phyloP scores from a whole-genome alignment of 1,284 basidiomycete genomes.

The Cronartium ribicola region DNA sequence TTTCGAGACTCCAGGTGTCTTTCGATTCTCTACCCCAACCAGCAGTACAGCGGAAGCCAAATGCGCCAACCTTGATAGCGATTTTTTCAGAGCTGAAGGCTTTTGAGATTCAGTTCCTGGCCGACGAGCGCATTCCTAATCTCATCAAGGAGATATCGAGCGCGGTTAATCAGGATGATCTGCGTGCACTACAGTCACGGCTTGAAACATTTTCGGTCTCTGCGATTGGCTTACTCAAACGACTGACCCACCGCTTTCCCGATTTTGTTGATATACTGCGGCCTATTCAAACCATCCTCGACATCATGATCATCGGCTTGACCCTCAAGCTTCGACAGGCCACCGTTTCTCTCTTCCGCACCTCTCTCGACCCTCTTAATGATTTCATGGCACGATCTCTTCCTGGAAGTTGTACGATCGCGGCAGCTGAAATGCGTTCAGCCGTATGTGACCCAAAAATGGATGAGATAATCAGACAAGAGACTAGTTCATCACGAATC shows the following conservation, averaged over 20 bases:
- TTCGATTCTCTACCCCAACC: conserved; percentile 28
- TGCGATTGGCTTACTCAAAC: conserved; percentile 22
- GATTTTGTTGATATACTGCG: conserved; percentile 29
- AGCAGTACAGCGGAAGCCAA: conserved; percentile 20
- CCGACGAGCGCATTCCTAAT: conserved; percentile 14
- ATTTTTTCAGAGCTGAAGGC: conserved; percentile 36
- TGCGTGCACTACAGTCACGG: conserved; percentile 16
- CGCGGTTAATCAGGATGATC: neutral
- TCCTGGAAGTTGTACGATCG: conserved; percentile 9
- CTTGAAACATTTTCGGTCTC: conserved; percentile 34
- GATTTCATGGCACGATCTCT: conserved; percentile 10
- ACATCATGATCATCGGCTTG: conserved; percentile 23
- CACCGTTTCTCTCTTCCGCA: neutral
- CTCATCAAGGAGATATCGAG: neutral
- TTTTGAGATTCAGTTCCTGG: conserved; percentile 30
- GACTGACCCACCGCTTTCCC: conserved; percentile 30
- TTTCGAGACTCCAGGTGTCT: neutral
- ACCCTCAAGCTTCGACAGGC: conserved; percentile 18
- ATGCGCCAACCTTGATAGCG: conserved; percentile 11
- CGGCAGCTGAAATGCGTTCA: conserved; percentile 23
- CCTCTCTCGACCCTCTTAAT: neutral
- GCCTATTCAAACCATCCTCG: conserved; percentile 26
- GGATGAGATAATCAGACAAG: conserved; percentile 8
- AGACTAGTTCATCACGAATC: conserved; percentile 42
- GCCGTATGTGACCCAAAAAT: neutral